Evolutionary conservation across 2,329 filamentous ascomycete genomes (phyloP), one percentile per base, ranked within the genome.

Genomic region (Fusarium subtropicale): DNA sequence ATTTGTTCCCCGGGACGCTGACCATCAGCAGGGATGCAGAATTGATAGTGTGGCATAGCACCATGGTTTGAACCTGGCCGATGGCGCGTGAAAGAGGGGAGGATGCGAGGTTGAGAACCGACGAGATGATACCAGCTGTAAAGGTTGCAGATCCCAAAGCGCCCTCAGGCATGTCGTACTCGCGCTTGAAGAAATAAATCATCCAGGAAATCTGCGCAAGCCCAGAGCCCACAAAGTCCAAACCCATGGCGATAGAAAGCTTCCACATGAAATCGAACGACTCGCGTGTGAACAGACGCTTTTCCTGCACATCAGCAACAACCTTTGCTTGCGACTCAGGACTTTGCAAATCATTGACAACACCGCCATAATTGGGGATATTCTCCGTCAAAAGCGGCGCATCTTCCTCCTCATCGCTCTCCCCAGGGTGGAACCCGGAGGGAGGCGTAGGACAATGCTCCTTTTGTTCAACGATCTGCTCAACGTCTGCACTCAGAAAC

Each of bases 141-240:
- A 73, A 73, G 0, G 70, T 73, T 4, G 70, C 70, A 2, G 68
- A 69, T 0, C 71, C 71, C 0, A 73, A 9, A 0, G 71, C 70
- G 1, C 70, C 70, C 9, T 69, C 70, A 3, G 70, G 53, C 45
- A 73, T 71, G 16, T 73, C 46, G 41, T 73, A 73, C 39, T 73
- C 71, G 20, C 68, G 47, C 12, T 67, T 73, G 52, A 73, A 71
- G 41, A 73, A 73, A 8, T 73, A 73, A 3, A 60, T 73, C 70
- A 73, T 73, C 71, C 71, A 73, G 1, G 71, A 73, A n/a, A 73
- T 71, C 20, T 71, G 68, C 3, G 71, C 70, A 0, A 73, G 59
- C 3, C 71, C 71, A 0, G 71, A 73, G 1, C 68, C 70, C 26
- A 73, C 55, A 61, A 73, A 73, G 54, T 73, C 68, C 16, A 71